phyloP scores from a whole-genome alignment of 2,329 filamentous ascomycete species.

The Colletotrichum sp. region DNA sequence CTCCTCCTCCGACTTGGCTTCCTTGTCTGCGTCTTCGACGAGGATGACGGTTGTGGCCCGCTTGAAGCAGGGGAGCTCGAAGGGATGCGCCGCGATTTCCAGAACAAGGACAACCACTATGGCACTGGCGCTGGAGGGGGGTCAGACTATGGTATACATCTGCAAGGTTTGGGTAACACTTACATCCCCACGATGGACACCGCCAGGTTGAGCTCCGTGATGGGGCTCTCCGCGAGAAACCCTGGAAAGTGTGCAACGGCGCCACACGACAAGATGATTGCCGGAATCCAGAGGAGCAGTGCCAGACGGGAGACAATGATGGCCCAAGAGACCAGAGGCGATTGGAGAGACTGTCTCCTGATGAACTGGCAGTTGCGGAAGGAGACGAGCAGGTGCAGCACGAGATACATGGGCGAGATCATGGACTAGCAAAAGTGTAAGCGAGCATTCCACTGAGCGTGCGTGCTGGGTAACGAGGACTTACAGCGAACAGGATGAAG shows the following conservation, averaged over 20 bases:
- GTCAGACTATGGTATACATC: neutral
- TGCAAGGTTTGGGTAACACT: neutral
- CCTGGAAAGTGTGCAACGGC: constrained; percentile 24
- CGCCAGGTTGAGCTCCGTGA: constrained; percentile 26
- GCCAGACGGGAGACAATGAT: constrained; percentile 31
- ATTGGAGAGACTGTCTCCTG: constrained; percentile 26
- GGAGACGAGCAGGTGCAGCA: constrained; percentile 32
- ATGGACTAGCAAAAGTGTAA: constrained; percentile 25
- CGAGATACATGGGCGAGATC: constrained; percentile 33
- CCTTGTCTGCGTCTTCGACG: constrained; percentile 13
- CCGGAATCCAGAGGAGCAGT: constrained; percentile 29
- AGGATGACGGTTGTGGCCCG: neutral
- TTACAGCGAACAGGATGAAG: constrained; percentile 22
- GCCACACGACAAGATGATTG: constrained; percentile 27
- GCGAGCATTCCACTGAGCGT: neutral
- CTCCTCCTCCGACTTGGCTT: constrained; percentile 16
- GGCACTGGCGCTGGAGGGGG: neutral
- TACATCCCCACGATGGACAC: constrained; percentile 29
- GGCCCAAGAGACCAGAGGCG: constrained; percentile 33
- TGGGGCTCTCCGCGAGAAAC: constrained; percentile 25
- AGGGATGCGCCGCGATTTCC: constrained; percentile 25
- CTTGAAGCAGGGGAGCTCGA: constrained; percentile 25
- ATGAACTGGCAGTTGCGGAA: constrained; percentile 25
- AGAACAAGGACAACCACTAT: constrained; percentile 23
- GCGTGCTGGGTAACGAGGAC: neutral